Evolutionary conservation across 495 filamentous ascomycete genomes (phyloP), one percentile per base, ranked within the genome.

Genomic region (Hypoxylon trugodes): DNA sequence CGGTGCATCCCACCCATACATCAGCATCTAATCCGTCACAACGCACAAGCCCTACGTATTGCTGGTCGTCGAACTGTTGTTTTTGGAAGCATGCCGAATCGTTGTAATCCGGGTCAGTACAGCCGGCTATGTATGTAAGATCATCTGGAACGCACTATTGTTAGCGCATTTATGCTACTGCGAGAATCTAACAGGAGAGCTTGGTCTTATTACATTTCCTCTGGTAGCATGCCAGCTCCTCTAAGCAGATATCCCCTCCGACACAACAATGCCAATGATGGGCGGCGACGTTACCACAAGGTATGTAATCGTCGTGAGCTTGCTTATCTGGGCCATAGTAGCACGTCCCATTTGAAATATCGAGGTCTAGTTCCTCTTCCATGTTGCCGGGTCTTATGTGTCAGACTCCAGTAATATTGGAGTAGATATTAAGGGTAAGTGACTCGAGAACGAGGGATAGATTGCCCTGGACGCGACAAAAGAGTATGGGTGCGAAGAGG

Each of bases 271-370:
- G 32, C n/a, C 61, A 65, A 5, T 66, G 46, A 10, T 59, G 22
- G 21, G 59, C 18, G 2, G 53, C 75, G 16, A 33, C 65, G 36
- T 79, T 78, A 10, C 77, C 77, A 35, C 74, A 78, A 33, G 76
- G 72, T 4, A 78, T 70, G 36, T 72, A 78, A 0, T 42, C 32
- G 0, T 46, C 6, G 2, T 51, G 35, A 1, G 61, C 9, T 13
- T 40, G 3, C 5, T 41, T 37, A 4, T 53, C 52, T 4, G 22
- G 30, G n/a, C 45, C 56, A 6, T 38, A 71, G 37, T 65, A 75
- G 60, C 77, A 79, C 33, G 71, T 73, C 26, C 77, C 77, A 22
- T 77, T 75, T 33, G 73, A 75, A 46, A 77, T 69, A 33, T 53
- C 26, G 0, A 47, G 30, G 13, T 33, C 43, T 4, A 26, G n/a